Conservation (phyloP, 1,139 yeast genomes). For the Hyphopichia wangnamkhiaoensis region DNA sequence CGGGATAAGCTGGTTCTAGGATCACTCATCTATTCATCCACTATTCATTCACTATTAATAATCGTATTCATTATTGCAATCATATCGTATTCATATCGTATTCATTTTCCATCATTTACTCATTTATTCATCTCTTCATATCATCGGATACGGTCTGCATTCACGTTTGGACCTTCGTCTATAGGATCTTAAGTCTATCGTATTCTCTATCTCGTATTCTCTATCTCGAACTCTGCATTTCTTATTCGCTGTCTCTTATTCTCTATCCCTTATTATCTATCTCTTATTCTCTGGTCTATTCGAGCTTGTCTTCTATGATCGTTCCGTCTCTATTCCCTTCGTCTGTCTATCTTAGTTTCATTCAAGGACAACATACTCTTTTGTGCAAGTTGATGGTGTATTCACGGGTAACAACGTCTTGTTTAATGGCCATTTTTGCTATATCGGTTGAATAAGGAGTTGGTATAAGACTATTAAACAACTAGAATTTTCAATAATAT, state of each 20-base stretch:
- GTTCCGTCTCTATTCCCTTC: neutral
- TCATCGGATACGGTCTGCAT: too few relatives aligned
- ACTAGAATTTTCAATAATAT: conserved; percentile 4
- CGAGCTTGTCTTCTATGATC: too few relatives aligned
- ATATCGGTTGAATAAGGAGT: conserved; percentile 2
- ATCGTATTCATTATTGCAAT: conserved; percentile 1
- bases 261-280: too few relatives aligned
- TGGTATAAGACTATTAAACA: conserved; percentile 7
- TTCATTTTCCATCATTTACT: neutral
- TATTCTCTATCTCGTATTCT: too few relatives aligned
- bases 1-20: too few relatives aligned
- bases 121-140: neutral
- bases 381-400: conserved; percentile 99
- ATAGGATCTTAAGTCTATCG: too few relatives aligned
- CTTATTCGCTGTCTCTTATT: too few relatives aligned
- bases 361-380: conserved; percentile 67
- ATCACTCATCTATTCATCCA: too few relatives aligned
- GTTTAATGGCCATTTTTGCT: conserved; percentile 76
- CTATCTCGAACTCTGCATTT: too few relatives aligned
- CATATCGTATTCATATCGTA: neutral
- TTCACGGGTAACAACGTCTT: conserved; percentile 99
- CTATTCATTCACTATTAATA: neutral
- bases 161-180: too few relatives aligned
- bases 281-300: too few relatives aligned
- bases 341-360: neutral